Base-by-base conservation (phyloP, 106 monocot genomes). In the Dendrobium catenatum region DNA sequence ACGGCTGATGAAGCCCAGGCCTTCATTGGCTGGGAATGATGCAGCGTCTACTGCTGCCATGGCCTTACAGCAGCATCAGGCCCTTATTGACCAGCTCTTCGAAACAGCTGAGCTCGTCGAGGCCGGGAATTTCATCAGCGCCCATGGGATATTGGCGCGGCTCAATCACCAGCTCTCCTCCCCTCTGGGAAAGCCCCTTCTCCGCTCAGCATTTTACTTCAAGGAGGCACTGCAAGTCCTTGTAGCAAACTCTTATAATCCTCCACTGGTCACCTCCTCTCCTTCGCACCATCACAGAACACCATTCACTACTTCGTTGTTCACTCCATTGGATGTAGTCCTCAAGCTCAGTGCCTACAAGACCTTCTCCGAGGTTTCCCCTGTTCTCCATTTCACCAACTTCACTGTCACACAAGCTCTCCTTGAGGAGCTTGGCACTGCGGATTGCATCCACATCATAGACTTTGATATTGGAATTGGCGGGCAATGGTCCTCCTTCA, bases 121-220 rank as follows among this genome's bases (percentile, higher is more conserved):
- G 77, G 68, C 87, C 73, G 93, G 98, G 66, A 91, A 99, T 79
- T 77, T 80, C 86, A 72, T 79, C 67, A 83, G 89, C 80, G 93
- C 98, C 83, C 88, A 84, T 79, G 98, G 73, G 98, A 99, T 99
- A 99, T 99, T 98, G 98, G 95, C 98, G 95, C 98, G 98, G 98
- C 98, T 99, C 98, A 99, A 99, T 99, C 98, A 95, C 31, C 87
- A 86, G 81, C 93, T 95, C 79, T 87, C 88, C 64, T 87, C 85
- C 49, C 86, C 87, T 24, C 3, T 80, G 9, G 98, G 98, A 79
- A 94, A 93, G 79, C 98, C 97, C 72, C 81, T 93, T 56, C 19
- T 91, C 40, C 89, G 98, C 26, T 83, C 94, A 6, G 86, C 93
- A 79, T 93, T 88, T 85, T 85, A 91, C 85, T 93, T 91, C 89